Percentiles rank a stretch among this genome's conserved stretches.
Evolutionary conservation across 1,284 basidiomycete genomes (phyloP).

Genomic region (Mycena sp.): DNA sequence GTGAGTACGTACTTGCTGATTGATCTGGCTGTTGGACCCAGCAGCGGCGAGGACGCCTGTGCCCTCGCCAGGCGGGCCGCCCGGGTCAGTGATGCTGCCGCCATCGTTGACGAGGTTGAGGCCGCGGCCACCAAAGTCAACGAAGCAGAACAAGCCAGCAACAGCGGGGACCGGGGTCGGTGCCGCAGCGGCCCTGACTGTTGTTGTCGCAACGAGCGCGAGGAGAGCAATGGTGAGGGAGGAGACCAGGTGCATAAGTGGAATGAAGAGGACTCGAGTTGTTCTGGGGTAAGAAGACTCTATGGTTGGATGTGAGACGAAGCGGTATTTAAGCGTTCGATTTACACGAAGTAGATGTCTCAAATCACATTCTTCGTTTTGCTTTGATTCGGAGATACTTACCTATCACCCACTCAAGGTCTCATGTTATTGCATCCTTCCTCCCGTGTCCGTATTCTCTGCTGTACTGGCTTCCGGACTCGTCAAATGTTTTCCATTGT

Average conservation of each 20-base stretch:
- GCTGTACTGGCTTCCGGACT: too few species aligned
- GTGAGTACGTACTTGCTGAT: slow-evolving; percentile 5
- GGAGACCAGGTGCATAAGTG: not conserved
- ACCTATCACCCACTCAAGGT: too few species aligned
- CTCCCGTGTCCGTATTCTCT: too few species aligned
- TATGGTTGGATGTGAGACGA: too few species aligned
- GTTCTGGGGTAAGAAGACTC: too few species aligned
- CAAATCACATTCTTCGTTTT: too few species aligned
- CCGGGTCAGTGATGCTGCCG: too few species aligned
- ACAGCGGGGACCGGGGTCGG: not conserved
- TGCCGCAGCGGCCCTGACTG: not conserved
- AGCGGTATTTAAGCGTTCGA: too few species aligned
- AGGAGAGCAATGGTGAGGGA: not conserved
- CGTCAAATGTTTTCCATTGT: too few species aligned
- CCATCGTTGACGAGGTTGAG: slow-evolving; percentile 10
- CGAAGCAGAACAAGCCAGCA: slow-evolving; percentile 2
- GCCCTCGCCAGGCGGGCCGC: slow-evolving; percentile 3
- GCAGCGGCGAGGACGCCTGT: not conserved
- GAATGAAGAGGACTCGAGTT: not conserved
- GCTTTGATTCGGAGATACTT: too few species aligned
- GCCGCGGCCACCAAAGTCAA: slow-evolving; percentile 5
- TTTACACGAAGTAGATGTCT: too few species aligned
- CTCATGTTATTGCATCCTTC: too few species aligned
- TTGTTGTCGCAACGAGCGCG: not conserved
- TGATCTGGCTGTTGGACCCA: not conserved